Conservation (phyloP, 495 filamentous ascomycete genomes). For the Aspergillus bertholletiae region DNA sequence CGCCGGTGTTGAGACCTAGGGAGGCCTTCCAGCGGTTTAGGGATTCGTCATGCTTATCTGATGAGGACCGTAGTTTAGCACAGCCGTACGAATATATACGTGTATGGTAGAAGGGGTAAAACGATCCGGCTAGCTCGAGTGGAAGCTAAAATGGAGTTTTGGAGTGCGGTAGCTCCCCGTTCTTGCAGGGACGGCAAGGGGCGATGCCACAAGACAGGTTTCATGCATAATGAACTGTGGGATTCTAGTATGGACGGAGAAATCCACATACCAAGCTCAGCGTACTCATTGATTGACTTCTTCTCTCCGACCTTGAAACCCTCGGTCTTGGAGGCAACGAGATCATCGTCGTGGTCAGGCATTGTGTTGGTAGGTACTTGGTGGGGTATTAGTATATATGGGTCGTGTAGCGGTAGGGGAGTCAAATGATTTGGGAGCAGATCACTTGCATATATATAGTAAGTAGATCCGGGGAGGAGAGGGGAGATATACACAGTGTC, state of each 20-base stretch:
- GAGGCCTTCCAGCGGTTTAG: slow-evolving; percentile 97
- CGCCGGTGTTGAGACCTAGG: slow-evolving; percentile 70
- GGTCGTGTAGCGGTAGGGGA: not conserved
- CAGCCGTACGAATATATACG: slow-evolving; percentile 1
- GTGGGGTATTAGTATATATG: slow-evolving; percentile 2
- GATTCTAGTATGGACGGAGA: not conserved
- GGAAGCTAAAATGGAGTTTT: not conserved
- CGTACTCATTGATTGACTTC: slow-evolving; percentile 91
- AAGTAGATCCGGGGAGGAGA: too few species aligned
- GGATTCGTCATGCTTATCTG: slow-evolving; percentile 77
- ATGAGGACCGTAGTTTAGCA: slow-evolving; percentile 7
- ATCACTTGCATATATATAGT: not conserved
- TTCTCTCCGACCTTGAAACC: slow-evolving; percentile 98
- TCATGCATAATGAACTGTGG: too few species aligned
- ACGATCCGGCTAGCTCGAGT: not conserved
- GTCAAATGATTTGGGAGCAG: not conserved
- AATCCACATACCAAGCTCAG: slow-evolving; percentile 73
- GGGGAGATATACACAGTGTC: not conserved
- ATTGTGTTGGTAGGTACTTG: slow-evolving; percentile 45
- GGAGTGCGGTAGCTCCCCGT: not conserved
- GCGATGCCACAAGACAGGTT: not conserved
- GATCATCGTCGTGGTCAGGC: slow-evolving; percentile 78
- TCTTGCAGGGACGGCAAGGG: slow-evolving; percentile 1
- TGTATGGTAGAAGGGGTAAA: not conserved
- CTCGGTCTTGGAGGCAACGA: slow-evolving; percentile 79